Conservation (phyloP, 305 asterid species). For the Fraxinus sp. region DNA sequence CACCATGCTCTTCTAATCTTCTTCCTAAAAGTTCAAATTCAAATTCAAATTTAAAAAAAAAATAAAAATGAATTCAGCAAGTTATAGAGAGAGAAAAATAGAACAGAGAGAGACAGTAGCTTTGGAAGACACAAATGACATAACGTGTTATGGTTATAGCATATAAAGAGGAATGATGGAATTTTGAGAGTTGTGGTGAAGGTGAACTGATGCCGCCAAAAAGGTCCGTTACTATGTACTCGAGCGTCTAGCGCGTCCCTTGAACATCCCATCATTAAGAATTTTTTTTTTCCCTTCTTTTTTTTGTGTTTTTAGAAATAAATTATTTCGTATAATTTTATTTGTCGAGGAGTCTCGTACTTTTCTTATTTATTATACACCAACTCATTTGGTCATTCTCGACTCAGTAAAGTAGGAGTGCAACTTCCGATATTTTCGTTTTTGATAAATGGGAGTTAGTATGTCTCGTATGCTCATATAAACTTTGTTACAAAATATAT, state of each 20-base stretch:
- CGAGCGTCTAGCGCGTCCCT: constrained; percentile 13
- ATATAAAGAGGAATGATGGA: constrained; percentile 10
- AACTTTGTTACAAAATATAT: not conserved
- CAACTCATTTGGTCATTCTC: not conserved
- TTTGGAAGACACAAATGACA: not conserved
- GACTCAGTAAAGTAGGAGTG: not conserved
- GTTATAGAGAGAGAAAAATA: constrained; percentile 18
- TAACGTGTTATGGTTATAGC: not conserved
- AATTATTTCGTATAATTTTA: too few species aligned
- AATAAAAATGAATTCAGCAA: not conserved
- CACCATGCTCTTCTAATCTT: constrained; percentile 36
- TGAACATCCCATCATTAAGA: not conserved
- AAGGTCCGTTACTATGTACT: constrained; percentile 7
- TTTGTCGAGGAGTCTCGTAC: too few species aligned
- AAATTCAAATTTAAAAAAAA: not conserved
- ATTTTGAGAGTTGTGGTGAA: constrained; percentile 33
- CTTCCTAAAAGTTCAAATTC: constrained; percentile 3
- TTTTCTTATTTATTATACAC: too few species aligned
- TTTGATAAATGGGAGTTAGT: not conserved
- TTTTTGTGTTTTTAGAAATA: not conserved
- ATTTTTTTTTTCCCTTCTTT: too few species aligned
- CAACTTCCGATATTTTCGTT: too few species aligned
- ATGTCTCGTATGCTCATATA: not conserved
- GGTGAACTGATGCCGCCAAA: constrained; percentile 51
- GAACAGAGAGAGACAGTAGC: not conserved